Percentiles rank a stretch among this genome's conserved stretches.
These are phyloP conservation scores for Pseudocercospora musae DNA, from an alignment of 2,329 filamentous ascomycete genomes.

Conservation along the genomic window DNA sequence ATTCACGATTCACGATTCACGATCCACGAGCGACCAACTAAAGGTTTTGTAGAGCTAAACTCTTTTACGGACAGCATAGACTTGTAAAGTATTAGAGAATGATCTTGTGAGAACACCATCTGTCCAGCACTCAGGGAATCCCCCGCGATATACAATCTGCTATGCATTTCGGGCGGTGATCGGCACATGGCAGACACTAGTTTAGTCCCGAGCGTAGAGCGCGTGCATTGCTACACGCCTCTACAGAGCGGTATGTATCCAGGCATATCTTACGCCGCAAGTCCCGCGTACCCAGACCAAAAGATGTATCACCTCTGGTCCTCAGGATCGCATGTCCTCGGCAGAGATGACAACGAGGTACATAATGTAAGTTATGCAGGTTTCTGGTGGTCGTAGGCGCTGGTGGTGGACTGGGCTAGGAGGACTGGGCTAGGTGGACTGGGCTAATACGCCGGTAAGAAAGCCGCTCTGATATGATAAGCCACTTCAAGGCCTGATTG, in stretches of 20 bases:
- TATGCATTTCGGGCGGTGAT: not conserved
- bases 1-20: not conserved
- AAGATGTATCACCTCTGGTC: not conserved
- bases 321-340: not conserved
- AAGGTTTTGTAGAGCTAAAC: not conserved
- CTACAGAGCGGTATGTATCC: not conserved
- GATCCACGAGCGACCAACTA: not conserved
- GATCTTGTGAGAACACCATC: not conserved
- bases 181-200: not conserved
- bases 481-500: too few species aligned
- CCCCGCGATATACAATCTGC: not conserved
- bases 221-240: too few species aligned
- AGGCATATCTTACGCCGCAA: not conserved
- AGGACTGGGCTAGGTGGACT: too few species aligned
- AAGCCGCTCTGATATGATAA: too few species aligned
- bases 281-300: not conserved
- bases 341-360: not conserved
- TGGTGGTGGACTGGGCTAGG: too few species aligned
- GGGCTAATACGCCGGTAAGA: constrained; percentile 40
- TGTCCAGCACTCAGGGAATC: not conserved
- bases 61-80: not conserved
- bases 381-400: constrained; percentile 45
- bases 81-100: not conserved
- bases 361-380: not conserved
- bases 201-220: not conserved